Percentiles rank a stretch among this genome's conserved stretches.
phyloP scores from a whole-genome alignment of 768 basidiomycete genomes.

The Erythrobasidium yunnanense region DNA sequence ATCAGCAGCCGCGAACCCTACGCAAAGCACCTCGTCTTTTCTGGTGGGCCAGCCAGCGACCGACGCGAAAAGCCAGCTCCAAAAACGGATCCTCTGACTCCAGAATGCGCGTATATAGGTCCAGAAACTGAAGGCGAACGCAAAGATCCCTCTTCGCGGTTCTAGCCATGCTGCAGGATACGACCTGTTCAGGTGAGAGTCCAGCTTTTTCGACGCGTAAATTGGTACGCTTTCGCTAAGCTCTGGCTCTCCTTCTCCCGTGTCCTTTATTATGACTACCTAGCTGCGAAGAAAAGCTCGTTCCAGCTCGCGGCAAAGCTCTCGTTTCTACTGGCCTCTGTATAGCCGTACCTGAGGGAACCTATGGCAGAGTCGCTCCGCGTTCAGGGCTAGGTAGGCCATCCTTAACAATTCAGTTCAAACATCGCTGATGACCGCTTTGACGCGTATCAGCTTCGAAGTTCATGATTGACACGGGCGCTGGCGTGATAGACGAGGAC shows the following conservation, averaged over 20 bases:
- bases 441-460: constrained; percentile 59
- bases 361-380: constrained; percentile 93
- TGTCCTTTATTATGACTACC: neutral
- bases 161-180: constrained; percentile 82
- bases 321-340: constrained; percentile 82
- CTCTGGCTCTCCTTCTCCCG: neutral
- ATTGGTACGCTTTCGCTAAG: neutral
- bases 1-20: neutral
- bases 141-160: constrained; percentile 73
- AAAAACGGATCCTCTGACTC: too few relatives aligned
- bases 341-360: constrained; percentile 82
- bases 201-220: neutral
- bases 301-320: constrained; percentile 85
- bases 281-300: constrained; percentile 53
- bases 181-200: constrained; percentile 75
- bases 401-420: neutral
- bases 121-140: constrained; percentile 71
- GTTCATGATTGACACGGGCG: constrained; percentile 95
- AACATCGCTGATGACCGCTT: neutral
- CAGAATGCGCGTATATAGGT: too few relatives aligned
- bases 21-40: constrained; percentile 42
- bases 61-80: too few relatives aligned
- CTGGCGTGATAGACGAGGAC: constrained; percentile 93
- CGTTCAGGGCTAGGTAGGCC: constrained; percentile 79
- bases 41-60: too few relatives aligned